A percentile compares a stretch with the other conserved stretches of the same genome.
Evolutionary conservation across 1,139 yeast species (phyloP).

Genomic region (Saccharomyces hybrid): DNA sequence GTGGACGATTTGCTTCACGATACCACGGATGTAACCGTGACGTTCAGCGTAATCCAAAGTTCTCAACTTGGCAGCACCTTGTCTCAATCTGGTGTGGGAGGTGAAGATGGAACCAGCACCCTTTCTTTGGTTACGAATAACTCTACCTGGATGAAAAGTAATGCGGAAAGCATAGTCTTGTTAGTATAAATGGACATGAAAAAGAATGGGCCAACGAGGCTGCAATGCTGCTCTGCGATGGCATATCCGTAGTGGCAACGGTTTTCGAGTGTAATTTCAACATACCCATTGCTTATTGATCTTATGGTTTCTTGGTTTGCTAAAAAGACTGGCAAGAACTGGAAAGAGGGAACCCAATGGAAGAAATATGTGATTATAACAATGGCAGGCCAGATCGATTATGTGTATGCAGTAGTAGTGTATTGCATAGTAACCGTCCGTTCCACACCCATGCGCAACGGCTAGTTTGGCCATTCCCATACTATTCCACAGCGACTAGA

Average conservation of each 20-base stretch:
- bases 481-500: neutral
- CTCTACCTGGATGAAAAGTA: constrained; percentile 69
- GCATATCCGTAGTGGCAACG: neutral
- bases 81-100: constrained; percentile 99
- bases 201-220: neutral
- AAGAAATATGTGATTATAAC: neutral
- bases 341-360: neutral
- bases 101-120: constrained; percentile 99
- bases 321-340: neutral
- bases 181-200: neutral
- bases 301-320: constrained; percentile 22
- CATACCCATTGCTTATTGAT: constrained; percentile 31
- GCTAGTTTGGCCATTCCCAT: neutral
- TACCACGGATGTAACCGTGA: constrained; percentile 99
- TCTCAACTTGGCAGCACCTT: constrained; percentile 83
- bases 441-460: neutral
- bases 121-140: constrained; percentile 99
- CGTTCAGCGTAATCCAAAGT: constrained; percentile 87
- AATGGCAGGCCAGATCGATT: neutral
- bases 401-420: neutral
- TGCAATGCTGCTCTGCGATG: neutral
- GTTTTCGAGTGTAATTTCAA: neutral
- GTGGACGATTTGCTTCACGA: constrained; percentile 97
- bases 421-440: neutral
- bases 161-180: neutral